Evolutionary conservation across 2,329 filamentous ascomycete species (phyloP).

Genomic region (Penicillium sp.): DNA sequence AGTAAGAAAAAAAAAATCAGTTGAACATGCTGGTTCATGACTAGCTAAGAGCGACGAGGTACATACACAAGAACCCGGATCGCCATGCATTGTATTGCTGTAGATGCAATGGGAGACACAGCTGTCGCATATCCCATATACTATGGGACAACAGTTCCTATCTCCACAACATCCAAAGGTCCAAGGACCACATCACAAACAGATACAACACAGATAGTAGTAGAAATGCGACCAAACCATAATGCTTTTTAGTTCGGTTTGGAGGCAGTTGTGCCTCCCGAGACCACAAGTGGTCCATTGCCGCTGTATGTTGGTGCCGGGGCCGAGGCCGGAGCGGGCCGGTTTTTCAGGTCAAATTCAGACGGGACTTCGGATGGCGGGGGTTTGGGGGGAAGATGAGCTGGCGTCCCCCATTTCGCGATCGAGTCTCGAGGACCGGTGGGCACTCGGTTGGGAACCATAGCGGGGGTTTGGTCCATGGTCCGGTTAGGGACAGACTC

Average conservation of each 20-base stretch:
- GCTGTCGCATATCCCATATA: not conserved
- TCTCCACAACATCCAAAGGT: not conserved
- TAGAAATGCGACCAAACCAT: not conserved
- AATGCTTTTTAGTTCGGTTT: conserved; percentile 25
- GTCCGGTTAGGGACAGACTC: conserved; percentile 22
- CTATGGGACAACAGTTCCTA: not conserved
- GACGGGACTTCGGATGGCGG: conserved; percentile 48
- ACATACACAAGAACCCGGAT: not conserved
- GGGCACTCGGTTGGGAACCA: conserved; percentile 20
- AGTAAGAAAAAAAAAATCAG: not conserved
- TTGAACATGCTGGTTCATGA: conserved; percentile 8
- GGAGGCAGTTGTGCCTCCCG: conserved; percentile 31
- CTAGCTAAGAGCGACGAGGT: conserved; percentile 8
- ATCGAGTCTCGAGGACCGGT: conserved; percentile 39
- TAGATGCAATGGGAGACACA: conserved; percentile 4
- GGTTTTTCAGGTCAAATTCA: conserved; percentile 41
- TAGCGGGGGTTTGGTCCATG: conserved; percentile 19
- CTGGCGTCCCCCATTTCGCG: conserved; percentile 51
- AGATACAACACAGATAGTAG: not conserved
- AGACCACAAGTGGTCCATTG: conserved; percentile 41
- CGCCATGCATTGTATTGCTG: conserved; percentile 11
- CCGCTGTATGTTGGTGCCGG: conserved; percentile 22
- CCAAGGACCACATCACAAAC: not conserved
- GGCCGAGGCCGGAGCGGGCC: conserved; percentile 22
- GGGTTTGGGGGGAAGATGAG: conserved; percentile 51